Evolutionary conservation across 352 stramenopile species (phyloP), one percentile per base, ranked within the genome.

Genomic region (Globisporangium sylvaticum): DNA sequence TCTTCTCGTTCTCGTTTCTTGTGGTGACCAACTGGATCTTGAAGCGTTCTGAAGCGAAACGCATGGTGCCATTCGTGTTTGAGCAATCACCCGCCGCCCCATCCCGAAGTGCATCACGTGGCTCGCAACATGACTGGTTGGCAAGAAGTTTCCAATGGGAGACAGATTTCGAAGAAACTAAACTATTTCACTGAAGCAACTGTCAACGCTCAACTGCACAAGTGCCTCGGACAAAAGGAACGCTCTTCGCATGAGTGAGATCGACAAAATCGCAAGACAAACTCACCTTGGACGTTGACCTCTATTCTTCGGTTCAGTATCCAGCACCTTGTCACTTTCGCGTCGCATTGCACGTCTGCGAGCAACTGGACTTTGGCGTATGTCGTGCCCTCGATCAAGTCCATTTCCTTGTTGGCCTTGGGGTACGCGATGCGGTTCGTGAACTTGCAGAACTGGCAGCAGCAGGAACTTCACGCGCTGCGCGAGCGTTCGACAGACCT

Each of bases 391-490:
- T 34, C 54, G 25, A 42, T 44, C 54, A 22, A 10, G 8, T 10
- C 18, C 18, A 27, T 46, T 22, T 39, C 18, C n/a, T 48, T 20
- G 42, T 48, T 48, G 4, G 42, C 5, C 42, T 48, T 5, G 6
- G n/a, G 9, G 54, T 53, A 62, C 22, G 22, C 18, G 31, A 53
- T n/a, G 34, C 57, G 57, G 24, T 22, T 29, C 10, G 14, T 31
- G n/a, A 62, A 22, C 10, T 52, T 32, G 34, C 22, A 62, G n/a
- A n/a, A 22, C 57, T 50, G 10, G 8, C n/a, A n/a, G n/a, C n/a
- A 34, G 57, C 37, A 62, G n/a, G 14, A 31, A 53, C 18, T 50
- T 25, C 57, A 53, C 53, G n/a, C 37, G 34, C 57, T 53, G 57
- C 1, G 14, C 24, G 57, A 34, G 39, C 34, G 20, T 8, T 12